phyloP scores from a whole-genome alignment of 768 basidiomycete genomes.

The Serendipita sp. region DNA sequence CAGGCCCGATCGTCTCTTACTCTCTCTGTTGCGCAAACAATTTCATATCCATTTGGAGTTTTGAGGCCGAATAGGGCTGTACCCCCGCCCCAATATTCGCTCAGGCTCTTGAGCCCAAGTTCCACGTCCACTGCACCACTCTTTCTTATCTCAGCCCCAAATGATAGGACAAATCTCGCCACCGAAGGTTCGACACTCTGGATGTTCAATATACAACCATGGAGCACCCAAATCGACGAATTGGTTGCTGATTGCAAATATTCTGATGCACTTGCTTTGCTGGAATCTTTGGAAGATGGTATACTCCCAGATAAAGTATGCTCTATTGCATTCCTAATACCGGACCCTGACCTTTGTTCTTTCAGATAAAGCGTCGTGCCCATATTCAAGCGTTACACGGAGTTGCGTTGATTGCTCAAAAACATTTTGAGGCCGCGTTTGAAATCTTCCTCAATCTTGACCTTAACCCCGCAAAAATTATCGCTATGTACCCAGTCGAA shows the following conservation, averaged over 20 bases:
- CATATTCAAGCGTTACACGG: constrained; percentile 60
- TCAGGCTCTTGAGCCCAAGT: constrained; percentile 50
- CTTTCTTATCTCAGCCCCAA: constrained; percentile 55
- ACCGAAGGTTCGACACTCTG: constrained; percentile 67
- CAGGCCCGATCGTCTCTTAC: constrained; percentile 61
- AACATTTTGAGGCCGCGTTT: constrained; percentile 61
- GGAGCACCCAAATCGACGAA: constrained; percentile 75
- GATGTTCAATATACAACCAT: constrained; percentile 51
- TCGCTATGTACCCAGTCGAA: constrained; percentile 70
- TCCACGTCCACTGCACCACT: constrained; percentile 34
- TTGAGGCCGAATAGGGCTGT: constrained; percentile 8
- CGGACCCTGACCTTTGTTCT: not conserved
- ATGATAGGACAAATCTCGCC: constrained; percentile 45
- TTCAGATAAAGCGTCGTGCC: constrained; percentile 36
- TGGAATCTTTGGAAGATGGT: constrained; percentile 49
- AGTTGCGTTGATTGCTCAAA: constrained; percentile 53
- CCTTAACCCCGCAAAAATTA: constrained; percentile 83
- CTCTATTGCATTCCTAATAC: not conserved
- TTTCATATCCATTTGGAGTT: constrained; percentile 43
- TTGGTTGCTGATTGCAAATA: constrained; percentile 53
- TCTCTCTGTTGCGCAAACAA: constrained; percentile 38
- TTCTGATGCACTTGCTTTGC: constrained; percentile 59
- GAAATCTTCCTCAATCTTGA: constrained; percentile 78
- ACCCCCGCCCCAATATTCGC: constrained; percentile 20
- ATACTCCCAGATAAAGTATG: constrained; percentile 47